Conservation (phyloP, 2,329 filamentous ascomycete genomes). For the Fusarium cyanostomum region DNA sequence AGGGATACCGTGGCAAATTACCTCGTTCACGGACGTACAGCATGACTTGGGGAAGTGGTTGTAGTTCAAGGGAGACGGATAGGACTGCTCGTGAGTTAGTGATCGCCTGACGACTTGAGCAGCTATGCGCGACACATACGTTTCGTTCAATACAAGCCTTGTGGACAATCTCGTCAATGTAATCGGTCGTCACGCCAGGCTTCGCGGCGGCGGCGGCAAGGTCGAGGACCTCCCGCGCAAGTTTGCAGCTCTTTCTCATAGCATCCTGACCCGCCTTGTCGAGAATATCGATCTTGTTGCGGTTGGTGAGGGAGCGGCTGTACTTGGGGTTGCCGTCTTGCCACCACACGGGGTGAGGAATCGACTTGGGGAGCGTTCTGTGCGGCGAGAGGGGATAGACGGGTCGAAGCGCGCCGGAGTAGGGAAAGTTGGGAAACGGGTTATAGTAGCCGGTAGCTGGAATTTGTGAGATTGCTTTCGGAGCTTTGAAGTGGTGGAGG, state of each 20-base stretch:
- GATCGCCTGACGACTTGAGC: background rate
- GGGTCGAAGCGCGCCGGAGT: conserved; percentile 82
- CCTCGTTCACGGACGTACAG: conserved; percentile 95
- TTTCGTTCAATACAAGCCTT: conserved; percentile 93
- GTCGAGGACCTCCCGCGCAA: conserved; percentile 92
- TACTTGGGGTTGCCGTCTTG: conserved; percentile 78
- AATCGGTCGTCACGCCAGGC: conserved; percentile 95
- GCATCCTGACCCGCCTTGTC: conserved; percentile 82
- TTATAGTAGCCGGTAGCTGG: conserved; percentile 91
- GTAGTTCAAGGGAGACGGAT: conserved; percentile 95
- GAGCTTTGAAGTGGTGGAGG: conserved; percentile 77
- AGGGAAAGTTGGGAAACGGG: conserved; percentile 88
- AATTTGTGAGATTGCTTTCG: conserved; percentile 88
- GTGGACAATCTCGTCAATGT: conserved; percentile 94
- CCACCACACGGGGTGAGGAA: conserved; percentile 88
- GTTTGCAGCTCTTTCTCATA: conserved; percentile 90
- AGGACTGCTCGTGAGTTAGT: conserved; percentile 68
- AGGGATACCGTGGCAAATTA: conserved; percentile 98
- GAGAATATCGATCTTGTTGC: conserved; percentile 85
- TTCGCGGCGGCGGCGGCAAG: conserved; percentile 83
- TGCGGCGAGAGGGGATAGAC: conserved; percentile 83
- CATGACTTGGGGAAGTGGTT: conserved; percentile 97
- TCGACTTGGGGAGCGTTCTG: conserved; percentile 79
- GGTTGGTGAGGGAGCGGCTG: conserved; percentile 68
- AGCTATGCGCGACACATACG: conserved; percentile 61